Conservation (phyloP, 176 grass and related monocot genomes). For the Aegilops speltoides region DNA sequence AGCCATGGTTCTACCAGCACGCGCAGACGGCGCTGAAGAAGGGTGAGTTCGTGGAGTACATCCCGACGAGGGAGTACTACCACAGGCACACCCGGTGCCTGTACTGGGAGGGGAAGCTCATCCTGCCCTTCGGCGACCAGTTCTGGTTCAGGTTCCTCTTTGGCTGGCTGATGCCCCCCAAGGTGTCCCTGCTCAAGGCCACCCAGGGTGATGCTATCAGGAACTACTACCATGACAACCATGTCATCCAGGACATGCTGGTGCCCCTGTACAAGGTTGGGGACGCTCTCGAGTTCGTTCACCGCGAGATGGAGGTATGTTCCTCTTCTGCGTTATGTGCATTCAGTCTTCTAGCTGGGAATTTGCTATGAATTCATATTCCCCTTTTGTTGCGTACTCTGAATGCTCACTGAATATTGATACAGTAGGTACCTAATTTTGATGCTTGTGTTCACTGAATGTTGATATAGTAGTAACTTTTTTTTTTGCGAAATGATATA, state of each 20-base stretch:
- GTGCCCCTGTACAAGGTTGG: slow-evolving; percentile 93
- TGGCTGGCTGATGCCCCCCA: slow-evolving; percentile 94
- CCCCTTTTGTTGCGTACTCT: too few relatives aligned
- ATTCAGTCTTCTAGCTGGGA: background rate
- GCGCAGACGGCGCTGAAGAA: slow-evolving; percentile 73
- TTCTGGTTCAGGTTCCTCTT: slow-evolving; percentile 93
- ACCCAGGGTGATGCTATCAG: slow-evolving; percentile 89
- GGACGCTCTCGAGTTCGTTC: slow-evolving; percentile 81
- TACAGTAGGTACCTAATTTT: too few relatives aligned
- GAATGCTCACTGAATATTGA: too few relatives aligned
- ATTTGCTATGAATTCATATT: background rate
- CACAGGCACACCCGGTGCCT: slow-evolving; percentile 90
- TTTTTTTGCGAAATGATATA: too few relatives aligned
- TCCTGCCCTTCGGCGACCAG: slow-evolving; percentile 86
- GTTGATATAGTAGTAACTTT: too few relatives aligned
- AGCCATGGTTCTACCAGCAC: slow-evolving; percentile 96
- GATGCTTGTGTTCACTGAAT: too few relatives aligned
- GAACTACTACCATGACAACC: slow-evolving; percentile 96
- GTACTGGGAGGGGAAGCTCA: slow-evolving; percentile 98
- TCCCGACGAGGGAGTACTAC: slow-evolving; percentile 90
- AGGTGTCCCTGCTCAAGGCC: slow-evolving; percentile 93
- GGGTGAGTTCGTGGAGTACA: slow-evolving; percentile 97
- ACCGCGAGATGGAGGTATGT: slow-evolving; percentile 85
- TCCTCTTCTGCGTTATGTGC: background rate
- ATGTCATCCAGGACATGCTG: slow-evolving; percentile 94